Evolutionary conservation across 805 yeast genomes (phyloP), one percentile per base, ranked within the genome.

Genomic region (Sugiyamaella mastotermitis): DNA sequence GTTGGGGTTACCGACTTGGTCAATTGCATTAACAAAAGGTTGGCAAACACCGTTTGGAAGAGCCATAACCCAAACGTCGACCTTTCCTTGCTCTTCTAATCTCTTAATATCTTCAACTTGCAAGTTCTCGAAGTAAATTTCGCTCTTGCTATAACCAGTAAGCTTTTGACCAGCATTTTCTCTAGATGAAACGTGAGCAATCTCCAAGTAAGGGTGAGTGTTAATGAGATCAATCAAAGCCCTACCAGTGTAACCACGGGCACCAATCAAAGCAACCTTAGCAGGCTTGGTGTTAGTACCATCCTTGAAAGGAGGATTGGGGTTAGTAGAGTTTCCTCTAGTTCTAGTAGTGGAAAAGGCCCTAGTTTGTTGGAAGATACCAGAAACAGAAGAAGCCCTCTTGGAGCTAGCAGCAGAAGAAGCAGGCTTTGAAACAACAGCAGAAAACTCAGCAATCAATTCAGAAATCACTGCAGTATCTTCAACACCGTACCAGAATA

Each of bases 11-110:
- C 43, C 42, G 8, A 51, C 57, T 14, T 50, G 40, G 24, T 60
- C 59, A 23, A 66, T 57, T 8, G 71, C 68, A 27, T 61, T 63
- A 5, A 66, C 72, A 50, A 67, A 65, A n/a, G 72, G 72, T 56
- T 61, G 58, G 56, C 97, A 92, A 26, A 92, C 96, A 34, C 96
- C 97, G 60, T 92, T 92, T 47, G 99, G 99, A 54, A 92, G 72
- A 1, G 98, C 98, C 98, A 94, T 92, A 19, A 94, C 94, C 98
- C 99, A 92, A 37, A 88, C 81, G 55, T 92, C 98, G 42, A 92
- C 84, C 38, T 76, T 83, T 35, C 78, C 76, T 33, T 76, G 67
- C 47, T 78, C 71, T 62, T 90, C 98, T 46, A 92, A 65, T 47
- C 69, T 65, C 55, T 77, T 77, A 48, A 92, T 81, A 52, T 92